Evolutionary conservation across 1,139 yeast genomes (phyloP).

Genomic region (Yamadazyma aaseri): DNA sequence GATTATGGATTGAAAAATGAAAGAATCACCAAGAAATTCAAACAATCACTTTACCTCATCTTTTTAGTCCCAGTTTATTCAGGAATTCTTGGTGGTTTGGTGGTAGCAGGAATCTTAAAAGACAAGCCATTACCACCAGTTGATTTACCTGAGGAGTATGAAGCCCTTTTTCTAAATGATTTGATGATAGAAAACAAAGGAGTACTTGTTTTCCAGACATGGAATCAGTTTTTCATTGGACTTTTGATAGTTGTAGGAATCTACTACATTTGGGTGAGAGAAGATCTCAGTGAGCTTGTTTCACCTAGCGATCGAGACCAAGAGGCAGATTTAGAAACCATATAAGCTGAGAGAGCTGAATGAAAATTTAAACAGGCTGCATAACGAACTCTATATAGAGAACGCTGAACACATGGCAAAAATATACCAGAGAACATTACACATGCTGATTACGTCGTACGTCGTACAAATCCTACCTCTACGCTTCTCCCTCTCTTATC

Average conservation of each 20-base stretch:
- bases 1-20: conserved; percentile 21
- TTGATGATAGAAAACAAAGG: conserved; percentile 3
- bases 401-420: too few relatives aligned
- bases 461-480: too few relatives aligned
- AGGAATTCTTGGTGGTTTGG: conserved; percentile 8
- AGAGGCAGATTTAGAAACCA: too few relatives aligned
- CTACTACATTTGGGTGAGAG: not conserved
- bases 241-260: conserved; percentile 4
- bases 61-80: conserved; percentile 28
- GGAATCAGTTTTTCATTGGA: conserved; percentile 2
- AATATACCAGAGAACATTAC: too few relatives aligned
- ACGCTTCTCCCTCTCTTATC: too few relatives aligned
- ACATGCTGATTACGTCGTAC: too few relatives aligned
- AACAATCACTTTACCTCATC: conserved; percentile 27
- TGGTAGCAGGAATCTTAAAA: not conserved
- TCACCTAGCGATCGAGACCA: too few relatives aligned
- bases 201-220: conserved; percentile 1
- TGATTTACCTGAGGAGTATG: conserved; percentile 4
- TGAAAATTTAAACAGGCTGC: too few relatives aligned
- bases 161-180: conserved; percentile 4
- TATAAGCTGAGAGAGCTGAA: too few relatives aligned
- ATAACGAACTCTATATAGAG: too few relatives aligned
- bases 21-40: conserved; percentile 25
- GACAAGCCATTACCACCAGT: too few relatives aligned
- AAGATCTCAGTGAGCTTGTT: not conserved